Evolutionary conservation across 148 eudicot genomes (phyloP).

Genomic region (Vaccinium corymbosum): DNA sequence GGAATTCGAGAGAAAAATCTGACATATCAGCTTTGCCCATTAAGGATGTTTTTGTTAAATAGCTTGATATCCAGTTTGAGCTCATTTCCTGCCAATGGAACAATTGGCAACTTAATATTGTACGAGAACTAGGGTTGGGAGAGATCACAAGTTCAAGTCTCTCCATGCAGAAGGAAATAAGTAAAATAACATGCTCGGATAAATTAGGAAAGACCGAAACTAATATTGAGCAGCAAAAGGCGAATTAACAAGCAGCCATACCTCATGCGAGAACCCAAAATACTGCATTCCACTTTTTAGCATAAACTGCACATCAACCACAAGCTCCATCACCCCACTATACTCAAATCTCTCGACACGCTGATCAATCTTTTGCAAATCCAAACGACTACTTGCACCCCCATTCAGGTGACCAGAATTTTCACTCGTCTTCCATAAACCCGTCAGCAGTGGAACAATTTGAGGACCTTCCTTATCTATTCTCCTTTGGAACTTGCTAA

Average conservation of each 20-base stretch:
- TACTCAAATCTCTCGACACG: conserved; percentile 69
- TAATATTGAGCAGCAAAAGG: conserved; percentile 1
- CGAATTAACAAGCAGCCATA: conserved; percentile 21
- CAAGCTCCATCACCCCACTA: conserved; percentile 68
- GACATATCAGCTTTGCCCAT: not conserved
- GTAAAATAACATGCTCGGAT: not conserved
- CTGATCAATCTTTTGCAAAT: conserved; percentile 64
- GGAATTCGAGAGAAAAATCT: not conserved
- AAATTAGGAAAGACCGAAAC: not conserved
- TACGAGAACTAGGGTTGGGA: not conserved
- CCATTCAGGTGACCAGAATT: conserved; percentile 38
- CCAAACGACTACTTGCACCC: conserved; percentile 49
- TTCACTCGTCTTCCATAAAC: conserved; percentile 77
- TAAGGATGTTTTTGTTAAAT: not conserved
- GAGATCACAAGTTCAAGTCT: not conserved
- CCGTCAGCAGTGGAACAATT: conserved; percentile 75
- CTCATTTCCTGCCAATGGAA: not conserved
- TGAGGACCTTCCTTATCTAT: conserved; percentile 83
- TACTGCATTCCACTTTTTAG: conserved; percentile 66
- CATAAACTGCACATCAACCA: conserved; percentile 81
- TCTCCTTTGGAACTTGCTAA: conserved; percentile 72
- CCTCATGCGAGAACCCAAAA: conserved; percentile 81
- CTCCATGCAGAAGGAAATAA: conserved; percentile 2
- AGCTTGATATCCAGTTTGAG: not conserved
- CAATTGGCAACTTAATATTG: not conserved